Base-by-base conservation (phyloP, 495 filamentous ascomycete species). In the Hyphodiscus hymeniophilus region DNA sequence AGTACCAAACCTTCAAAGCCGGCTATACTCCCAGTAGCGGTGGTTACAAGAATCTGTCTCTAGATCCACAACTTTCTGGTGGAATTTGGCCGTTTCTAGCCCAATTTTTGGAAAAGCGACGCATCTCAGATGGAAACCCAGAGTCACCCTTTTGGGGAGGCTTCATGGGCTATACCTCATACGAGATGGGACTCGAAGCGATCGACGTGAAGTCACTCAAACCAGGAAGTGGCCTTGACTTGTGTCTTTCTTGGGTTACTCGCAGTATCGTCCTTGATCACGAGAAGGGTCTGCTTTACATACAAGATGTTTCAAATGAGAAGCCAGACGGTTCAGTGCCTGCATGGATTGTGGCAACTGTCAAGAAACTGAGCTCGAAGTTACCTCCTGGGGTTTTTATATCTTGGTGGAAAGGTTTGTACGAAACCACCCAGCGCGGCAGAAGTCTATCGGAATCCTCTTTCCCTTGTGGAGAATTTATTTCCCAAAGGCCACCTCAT, bases 101-200 rank as follows among this genome's bases (percentile, higher is more conserved):
- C 10, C 61, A 60, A 3, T 76, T 84, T 48, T 79, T 84, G 67
- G 66, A 76, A 33, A 60, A 66, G 46, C 70, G 67, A 18, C 74
- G 55, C 21, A 36, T 67, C 1, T 43, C 54, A 1, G 58, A 64
- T 33, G 51, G 53, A 0, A 60, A 63, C 28, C 63, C 66, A 33
- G 51, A 55, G 2, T 57, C 58, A 31, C 90, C 71, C 2, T 98
- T 98, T 58, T 82, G 88, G 68, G 91, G 90, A 35, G 91, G 91
- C 0, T 81, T 96, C 40, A 76, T 96, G 63, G 92, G 92, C 0
- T 95, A 84, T 58, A 83, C 89, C 38, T 87, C 86, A 1, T 96
- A 96, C 52, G 91, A 98, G 60, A 73, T 89, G 40, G 87, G 89
- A 0, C 69, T 96, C 0, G 61, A 73, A 20, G 72, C 73, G 3